phyloP scores from a whole-genome alignment of 2,329 filamentous ascomycete genomes.

The Calonectria pseudoturangicola region DNA sequence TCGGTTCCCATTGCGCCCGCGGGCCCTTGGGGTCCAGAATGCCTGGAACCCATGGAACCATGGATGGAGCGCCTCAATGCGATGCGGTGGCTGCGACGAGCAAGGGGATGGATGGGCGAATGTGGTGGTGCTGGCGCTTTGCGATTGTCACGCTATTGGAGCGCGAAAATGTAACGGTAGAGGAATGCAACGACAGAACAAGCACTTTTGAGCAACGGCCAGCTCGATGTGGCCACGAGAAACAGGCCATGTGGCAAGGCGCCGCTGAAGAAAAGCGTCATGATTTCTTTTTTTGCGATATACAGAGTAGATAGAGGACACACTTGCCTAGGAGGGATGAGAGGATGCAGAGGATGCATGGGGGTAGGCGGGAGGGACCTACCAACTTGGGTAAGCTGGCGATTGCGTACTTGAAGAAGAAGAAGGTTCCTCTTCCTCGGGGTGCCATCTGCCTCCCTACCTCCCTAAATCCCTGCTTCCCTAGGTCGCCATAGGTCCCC shows the following conservation, averaged over 20 bases:
- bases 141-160: conserved; percentile 33
- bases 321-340: neutral
- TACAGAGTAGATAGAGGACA: neutral
- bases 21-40: conserved; percentile 23
- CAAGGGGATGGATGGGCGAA: conserved; percentile 4
- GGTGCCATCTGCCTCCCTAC: neutral
- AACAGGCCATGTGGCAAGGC: conserved; percentile 27
- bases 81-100: conserved; percentile 21
- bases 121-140: conserved; percentile 13
- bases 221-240: conserved; percentile 4
- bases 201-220: conserved; percentile 10
- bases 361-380: conserved; percentile 3
- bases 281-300: neutral
- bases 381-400: neutral
- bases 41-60: conserved; percentile 4
- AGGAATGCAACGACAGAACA: conserved; percentile 1
- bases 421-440: conserved; percentile 8
- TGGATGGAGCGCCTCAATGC: conserved; percentile 18
- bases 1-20: conserved; percentile 21
- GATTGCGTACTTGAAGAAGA: neutral
- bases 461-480: neutral
- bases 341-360: neutral
- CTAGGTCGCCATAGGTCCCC: neutral
- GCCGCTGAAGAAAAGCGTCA: conserved; percentile 11
- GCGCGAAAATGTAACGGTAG: conserved; percentile 36